These are phyloP conservation scores for Phaffia tasmanica DNA, from an alignment of 768 basidiomycete genomes.

Conservation along the genomic window DNA sequence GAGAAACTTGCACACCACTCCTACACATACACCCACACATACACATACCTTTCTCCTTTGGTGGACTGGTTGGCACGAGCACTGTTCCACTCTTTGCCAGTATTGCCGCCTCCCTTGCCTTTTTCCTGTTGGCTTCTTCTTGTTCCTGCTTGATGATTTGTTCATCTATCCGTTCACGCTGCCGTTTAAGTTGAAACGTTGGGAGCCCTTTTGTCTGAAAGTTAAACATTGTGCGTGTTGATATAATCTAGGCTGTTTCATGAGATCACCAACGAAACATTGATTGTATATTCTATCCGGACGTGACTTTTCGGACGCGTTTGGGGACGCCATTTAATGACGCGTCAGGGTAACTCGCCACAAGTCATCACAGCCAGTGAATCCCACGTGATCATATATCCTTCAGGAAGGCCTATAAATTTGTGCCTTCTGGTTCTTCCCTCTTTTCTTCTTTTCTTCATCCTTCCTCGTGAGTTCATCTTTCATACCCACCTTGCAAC, in stretches of 20 bases:
- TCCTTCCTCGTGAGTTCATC: not conserved
- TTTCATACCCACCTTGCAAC: too few species aligned
- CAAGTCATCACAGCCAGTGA: not conserved
- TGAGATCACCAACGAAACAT: not conserved
- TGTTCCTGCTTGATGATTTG: not conserved
- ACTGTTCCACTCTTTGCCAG: conserved; percentile 46
- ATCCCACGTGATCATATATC: not conserved
- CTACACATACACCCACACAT: not conserved
- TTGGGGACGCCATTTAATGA: too few species aligned
- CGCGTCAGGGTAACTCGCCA: not conserved
- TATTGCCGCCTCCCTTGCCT: conserved; percentile 22
- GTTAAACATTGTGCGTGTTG: too few species aligned
- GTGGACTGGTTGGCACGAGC: conserved; percentile 22
- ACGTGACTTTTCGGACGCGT: not conserved
- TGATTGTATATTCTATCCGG: not conserved
- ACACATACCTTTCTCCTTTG: conserved; percentile 13
- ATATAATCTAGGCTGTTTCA: too few species aligned
- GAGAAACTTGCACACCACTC: not conserved
- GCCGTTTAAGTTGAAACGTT: conserved; percentile 1
- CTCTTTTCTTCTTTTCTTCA: not conserved
- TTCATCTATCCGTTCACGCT: not conserved
- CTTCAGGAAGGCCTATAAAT: not conserved
- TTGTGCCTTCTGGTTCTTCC: conserved; percentile 8
- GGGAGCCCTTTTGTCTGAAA: conserved; percentile 3
- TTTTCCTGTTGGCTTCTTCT: not conserved